Base-by-base conservation (phyloP, 306 rosid genomes). In the Chamaecrista fasciculata region DNA sequence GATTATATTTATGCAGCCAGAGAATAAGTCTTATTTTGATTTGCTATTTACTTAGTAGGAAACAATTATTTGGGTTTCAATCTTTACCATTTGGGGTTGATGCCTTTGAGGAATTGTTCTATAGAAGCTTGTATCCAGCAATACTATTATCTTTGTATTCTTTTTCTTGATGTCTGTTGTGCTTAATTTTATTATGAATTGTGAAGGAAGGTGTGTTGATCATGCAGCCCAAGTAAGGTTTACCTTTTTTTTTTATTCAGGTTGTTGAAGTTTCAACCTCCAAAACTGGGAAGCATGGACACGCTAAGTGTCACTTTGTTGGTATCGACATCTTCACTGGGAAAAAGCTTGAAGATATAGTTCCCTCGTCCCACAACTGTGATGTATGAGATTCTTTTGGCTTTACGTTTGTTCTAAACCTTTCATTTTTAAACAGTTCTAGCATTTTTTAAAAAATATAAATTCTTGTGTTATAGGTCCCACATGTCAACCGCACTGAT, bases 191-290 rank as follows among this genome's bases (percentile, higher is more conserved):
- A 3, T 3, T 23, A 36, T 23, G 68, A 20, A 3, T 3, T 23
- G 52, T 23, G 68, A 20, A 39, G 23, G 26, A 31, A 5, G 5
- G 4, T 37, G 8, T 14, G 1, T 20, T 31, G 39, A 20, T 73
- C 53, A n/a, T 62, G 53, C 2, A 43, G 40, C 33, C 18, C 12
- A 25, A 40, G 57, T 40, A 49, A 72, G 24, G 50, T 73, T 76
- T 21, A 3, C 26, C 9, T 63, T 21, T 19, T 59, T 10, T 47
- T 36, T 8, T 77, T 20, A 6, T 29, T 67, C 84, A 93, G 98
- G 98, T 93, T 65, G 98, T 93, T 57, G 97, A 93, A 79, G 98
- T 93, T 79, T 93, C 97, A 4, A 93, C 98, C 49, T 93, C 97
- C 48, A 93, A 93, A 71, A 93, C 98, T 15, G 98, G 98, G 31